Conservation (phyloP, 2,329 filamentous ascomycete species). For the Epichloe aotearoae region DNA sequence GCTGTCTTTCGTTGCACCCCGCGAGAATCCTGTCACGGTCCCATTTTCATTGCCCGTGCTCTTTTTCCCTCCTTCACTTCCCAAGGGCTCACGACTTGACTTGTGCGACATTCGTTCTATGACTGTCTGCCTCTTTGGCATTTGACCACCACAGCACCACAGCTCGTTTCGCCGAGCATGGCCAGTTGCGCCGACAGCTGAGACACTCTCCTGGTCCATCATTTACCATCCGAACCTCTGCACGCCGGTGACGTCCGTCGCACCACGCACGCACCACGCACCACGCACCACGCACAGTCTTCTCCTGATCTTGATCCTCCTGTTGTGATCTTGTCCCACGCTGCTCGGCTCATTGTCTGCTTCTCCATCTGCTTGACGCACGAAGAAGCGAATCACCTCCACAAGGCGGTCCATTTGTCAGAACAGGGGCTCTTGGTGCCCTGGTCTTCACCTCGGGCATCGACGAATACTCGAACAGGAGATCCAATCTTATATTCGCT, state of each 20-base stretch:
- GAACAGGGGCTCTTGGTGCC: not conserved
- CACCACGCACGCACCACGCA: not conserved
- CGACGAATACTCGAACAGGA: not conserved
- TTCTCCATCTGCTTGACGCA: not conserved
- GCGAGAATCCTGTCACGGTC: too few relatives aligned
- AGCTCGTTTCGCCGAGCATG: slow-evolving; percentile 2
- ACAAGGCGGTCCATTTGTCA: not conserved
- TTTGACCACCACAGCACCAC: not conserved
- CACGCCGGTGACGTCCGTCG: not conserved
- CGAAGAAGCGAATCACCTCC: not conserved
- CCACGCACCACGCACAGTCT: not conserved
- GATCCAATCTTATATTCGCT: not conserved
- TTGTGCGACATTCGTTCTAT: not conserved
- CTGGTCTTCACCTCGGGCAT: not conserved
- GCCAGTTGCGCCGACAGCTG: slow-evolving; percentile 2
- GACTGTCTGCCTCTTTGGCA: not conserved
- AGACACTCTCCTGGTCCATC: slow-evolving; percentile 4
- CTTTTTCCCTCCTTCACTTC: not conserved
- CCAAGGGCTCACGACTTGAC: not conserved
- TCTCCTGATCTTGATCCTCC: not conserved
- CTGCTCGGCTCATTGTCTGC: not conserved
- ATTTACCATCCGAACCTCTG: slow-evolving; percentile 1
- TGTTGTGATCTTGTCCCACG: not conserved
- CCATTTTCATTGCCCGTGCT: not conserved
- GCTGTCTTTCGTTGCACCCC: not conserved